Evolutionary conservation across 352 stramenopile species (phyloP).

Genomic region (Saprolegnia diclina): DNA sequence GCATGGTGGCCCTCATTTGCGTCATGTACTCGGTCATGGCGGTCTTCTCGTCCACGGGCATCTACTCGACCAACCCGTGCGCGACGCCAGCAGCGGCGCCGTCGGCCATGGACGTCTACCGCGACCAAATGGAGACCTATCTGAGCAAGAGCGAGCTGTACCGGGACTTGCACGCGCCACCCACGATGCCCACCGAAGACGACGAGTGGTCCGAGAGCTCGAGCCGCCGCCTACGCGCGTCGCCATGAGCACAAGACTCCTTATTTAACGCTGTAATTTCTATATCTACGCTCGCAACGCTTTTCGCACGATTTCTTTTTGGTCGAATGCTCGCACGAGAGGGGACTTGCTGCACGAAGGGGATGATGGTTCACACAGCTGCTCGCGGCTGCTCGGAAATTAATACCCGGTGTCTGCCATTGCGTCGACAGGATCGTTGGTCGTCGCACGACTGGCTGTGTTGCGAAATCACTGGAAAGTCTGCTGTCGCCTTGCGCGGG

Average conservation of each 20-base stretch:
- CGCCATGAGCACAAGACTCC: background rate
- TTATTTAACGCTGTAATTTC: background rate
- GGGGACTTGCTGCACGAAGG: no score
- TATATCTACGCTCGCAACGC: no score
- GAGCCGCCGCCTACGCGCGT: background rate
- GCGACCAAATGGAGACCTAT: background rate
- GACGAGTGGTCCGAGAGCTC: background rate
- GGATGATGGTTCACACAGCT: no score
- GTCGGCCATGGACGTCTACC: background rate
- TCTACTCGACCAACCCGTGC: constrained; percentile 5
- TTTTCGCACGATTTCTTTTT: no score
- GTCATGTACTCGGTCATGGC: constrained; percentile 4
- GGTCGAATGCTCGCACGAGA: no score
- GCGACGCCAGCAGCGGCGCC: background rate
- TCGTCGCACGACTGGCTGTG: no score
- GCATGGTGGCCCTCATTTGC: background rate
- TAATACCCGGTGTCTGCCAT: no score
- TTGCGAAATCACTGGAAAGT: no score
- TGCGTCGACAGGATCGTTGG: no score
- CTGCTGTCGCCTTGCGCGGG: no score
- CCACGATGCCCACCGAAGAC: background rate
- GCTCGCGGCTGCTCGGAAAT: no score
- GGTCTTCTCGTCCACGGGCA: background rate
- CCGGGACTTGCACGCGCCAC: background rate
- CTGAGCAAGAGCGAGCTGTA: background rate